Base-by-base conservation (phyloP, 2,329 filamentous ascomycete species). In the Dissoconium aciculare region DNA sequence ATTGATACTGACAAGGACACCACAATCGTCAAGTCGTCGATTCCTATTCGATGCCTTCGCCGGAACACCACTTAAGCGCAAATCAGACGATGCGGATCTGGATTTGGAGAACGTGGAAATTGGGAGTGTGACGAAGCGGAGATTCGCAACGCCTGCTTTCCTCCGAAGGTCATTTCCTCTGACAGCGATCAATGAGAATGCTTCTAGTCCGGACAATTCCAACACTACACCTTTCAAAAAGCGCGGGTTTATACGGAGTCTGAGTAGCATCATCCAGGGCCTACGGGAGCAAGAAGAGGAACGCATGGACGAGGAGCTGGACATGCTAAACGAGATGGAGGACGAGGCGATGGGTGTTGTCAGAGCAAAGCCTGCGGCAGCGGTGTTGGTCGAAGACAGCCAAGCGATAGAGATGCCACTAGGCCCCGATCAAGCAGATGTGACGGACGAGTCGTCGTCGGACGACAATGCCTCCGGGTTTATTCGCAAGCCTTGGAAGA, bases 201-300 rank as follows among this genome's bases (percentile, higher is more conserved):
- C 25, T 12, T 16, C 32, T 11, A 17, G 33, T 9, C 16, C 31
- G 2, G n/a, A n/a, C n/a, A n/a, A n/a, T n/a, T n/a, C n/a, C n/a
- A n/a, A n/a, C n/a, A 25, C 10, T 30, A 43, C 52, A 8, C 57
- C 58, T 1, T 62, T 60, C 53, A 58, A 57, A 43, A 54, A 55
- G 38, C 47, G 54, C 16, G 47, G 51, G 2, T 56, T 80, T n/a
- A 70, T 71, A 1, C 66, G 77, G 34, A 78, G 76, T 15, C 55
- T 89, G 33, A 85, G 78, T 50, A 74, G 71, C 39, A 76, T 85
- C 41, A 74, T 87, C 13, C 74, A 76, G 12, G 69, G 69, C 14
- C 58, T 87, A 41, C 66, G 75, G 37, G 74, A 72, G 47, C 63
- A 80, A 33, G 74, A 82, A 49, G 76, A 82, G 31, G 70, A 79